Percentiles rank a stretch among this genome's conserved stretches.
phyloP scores from a whole-genome alignment of 768 basidiomycete species.

The Tulasnella sp. region DNA sequence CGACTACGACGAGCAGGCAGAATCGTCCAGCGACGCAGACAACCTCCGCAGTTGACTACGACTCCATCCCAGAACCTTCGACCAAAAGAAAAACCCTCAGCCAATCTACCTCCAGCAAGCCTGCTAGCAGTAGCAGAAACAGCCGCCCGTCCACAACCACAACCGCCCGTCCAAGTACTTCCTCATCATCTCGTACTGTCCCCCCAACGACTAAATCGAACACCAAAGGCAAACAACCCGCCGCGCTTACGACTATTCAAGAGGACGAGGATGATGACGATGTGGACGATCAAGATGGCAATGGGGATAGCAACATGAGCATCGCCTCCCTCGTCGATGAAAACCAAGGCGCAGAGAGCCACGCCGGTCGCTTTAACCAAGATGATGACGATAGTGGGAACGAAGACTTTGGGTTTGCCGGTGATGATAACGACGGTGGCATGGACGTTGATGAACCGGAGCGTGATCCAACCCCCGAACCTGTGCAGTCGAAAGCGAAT shows the following conservation, averaged over 20 bases:
- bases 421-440: slow-evolving; percentile 17
- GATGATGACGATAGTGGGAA: slow-evolving; percentile 33
- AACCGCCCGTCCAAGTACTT: not conserved
- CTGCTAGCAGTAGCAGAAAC: slow-evolving; percentile 19
- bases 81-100: slow-evolving; percentile 8
- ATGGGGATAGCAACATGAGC: slow-evolving; percentile 29
- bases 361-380: not conserved
- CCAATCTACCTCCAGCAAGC: not conserved
- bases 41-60: slow-evolving; percentile 28
- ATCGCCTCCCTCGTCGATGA: slow-evolving; percentile 16
- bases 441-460: slow-evolving; percentile 27
- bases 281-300: slow-evolving; percentile 18
- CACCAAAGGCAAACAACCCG: not conserved
- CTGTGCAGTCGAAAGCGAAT: too few species aligned
- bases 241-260: not conserved
- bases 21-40: slow-evolving; percentile 7
- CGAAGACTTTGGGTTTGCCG: slow-evolving; percentile 22
- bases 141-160: not conserved
- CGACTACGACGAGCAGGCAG: slow-evolving; percentile 7
- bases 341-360: not conserved
- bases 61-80: slow-evolving; percentile 27
- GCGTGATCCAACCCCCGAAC: slow-evolving; percentile 5
- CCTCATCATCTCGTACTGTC: not conserved
- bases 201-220: not conserved
- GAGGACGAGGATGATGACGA: slow-evolving; percentile 22